Evolutionary conservation across 495 filamentous ascomycete species (phyloP), one percentile per base, ranked within the genome.

Genomic region (Neurospora intermedia): DNA sequence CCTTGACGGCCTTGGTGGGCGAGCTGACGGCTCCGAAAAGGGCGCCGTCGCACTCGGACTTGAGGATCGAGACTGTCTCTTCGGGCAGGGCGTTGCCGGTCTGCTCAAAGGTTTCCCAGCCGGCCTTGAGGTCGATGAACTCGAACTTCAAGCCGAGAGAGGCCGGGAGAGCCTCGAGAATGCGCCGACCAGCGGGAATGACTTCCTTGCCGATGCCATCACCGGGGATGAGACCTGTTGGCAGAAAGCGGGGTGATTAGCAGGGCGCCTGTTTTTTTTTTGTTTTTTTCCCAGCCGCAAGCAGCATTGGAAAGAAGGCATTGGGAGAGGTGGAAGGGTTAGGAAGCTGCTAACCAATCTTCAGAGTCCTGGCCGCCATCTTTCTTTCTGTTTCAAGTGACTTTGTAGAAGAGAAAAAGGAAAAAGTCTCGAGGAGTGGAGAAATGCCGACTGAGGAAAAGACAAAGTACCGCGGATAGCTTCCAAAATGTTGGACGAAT

Each of bases 161-260:
- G 42, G 89, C 80, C 6, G 94, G 93, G 2, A 98, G 90, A 43
- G 96, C 90, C 85, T 98, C 94, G 77, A 99, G 91, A 76, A 98
- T 85, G 69, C 89, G 89, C 72, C 94, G 92, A 73, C 95, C 96
- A 71, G 96, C 94, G 76, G 96, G 96, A 83, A 99, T 97, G 81
- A 99, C 96, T 84, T 99, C 96, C 79, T 92, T 93, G 81, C 96
- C 96, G 83, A 99, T 99, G 82, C 96, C 96, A 85, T 99, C 96
- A 81, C 96, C 96, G 81, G 96, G 93, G 78, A 98, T 97, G 80
- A 99, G 91, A 80, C 94, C 94, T 96, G 77, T 54, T 3, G 48
- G 77, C 20, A n/a, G 69, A 70, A 69, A 35, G 66, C 54, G 54
- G 54, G 54, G 54, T 62, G 54, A 23, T 62, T 62, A 62, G 54